phyloP scores from a whole-genome alignment of 2,329 filamentous ascomycete species.

The Chalara sp. region DNA sequence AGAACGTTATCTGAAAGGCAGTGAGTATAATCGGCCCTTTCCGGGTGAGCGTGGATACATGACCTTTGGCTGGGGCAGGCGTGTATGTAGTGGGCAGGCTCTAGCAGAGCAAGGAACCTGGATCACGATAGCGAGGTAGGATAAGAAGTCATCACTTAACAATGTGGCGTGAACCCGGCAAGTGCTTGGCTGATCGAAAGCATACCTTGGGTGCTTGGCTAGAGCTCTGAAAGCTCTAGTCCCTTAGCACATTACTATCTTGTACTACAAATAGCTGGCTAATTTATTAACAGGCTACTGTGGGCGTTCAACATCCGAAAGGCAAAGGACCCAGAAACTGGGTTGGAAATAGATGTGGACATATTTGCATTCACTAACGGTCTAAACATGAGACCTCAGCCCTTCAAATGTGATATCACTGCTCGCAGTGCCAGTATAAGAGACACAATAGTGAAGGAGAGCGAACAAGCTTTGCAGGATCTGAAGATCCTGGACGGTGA shows the following conservation, averaged over 20 bases:
- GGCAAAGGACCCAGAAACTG: too few relatives aligned
- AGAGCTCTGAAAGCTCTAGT: too few relatives aligned
- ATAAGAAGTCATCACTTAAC: too few relatives aligned
- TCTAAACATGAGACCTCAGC: constrained; percentile 27
- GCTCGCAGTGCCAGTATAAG: constrained; percentile 19
- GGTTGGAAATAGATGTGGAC: too few relatives aligned
- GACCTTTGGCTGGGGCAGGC: constrained; percentile 30
- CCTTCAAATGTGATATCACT: constrained; percentile 26
- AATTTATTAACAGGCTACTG: constrained; percentile 26
- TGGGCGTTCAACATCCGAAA: constrained; percentile 42
- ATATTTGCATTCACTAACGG: constrained; percentile 25
- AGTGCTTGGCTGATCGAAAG: too few relatives aligned
- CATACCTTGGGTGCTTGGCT: too few relatives aligned
- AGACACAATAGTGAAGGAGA: too few relatives aligned
- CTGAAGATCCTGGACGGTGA: too few relatives aligned
- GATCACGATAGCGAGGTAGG: constrained; percentile 22
- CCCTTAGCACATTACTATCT: too few relatives aligned
- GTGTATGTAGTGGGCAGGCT: constrained; percentile 52
- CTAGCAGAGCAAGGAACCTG: constrained; percentile 43
- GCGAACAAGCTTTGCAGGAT: too few relatives aligned
- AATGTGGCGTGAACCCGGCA: too few relatives aligned
- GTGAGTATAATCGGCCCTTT: constrained; percentile 21
- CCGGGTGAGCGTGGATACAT: constrained; percentile 12
- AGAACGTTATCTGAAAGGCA: constrained; percentile 27
- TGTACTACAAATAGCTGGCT: too few relatives aligned